Base-by-base conservation (phyloP, 2,329 filamentous ascomycete species). In the Penicillium brevicompactum region DNA sequence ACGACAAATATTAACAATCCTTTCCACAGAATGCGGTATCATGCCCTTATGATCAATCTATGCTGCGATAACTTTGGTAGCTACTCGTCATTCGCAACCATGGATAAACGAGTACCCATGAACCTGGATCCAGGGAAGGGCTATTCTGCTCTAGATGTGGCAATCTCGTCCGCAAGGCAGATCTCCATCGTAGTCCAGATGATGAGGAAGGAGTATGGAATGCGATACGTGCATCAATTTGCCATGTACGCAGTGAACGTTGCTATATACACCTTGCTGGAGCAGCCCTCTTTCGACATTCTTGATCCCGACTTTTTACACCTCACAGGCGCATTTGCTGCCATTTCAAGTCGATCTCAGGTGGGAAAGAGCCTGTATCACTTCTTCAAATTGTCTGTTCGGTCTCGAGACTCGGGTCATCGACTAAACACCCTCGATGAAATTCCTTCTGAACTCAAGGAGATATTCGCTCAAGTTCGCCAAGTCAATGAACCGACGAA, bases 171-270 rank as follows among this genome's bases (percentile, higher is more conserved):
- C 4, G 66, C 65, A 0, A 60, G 67, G 2, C 50, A 55, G 3
- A 69, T 70, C 11, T 56, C 65, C 0, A 11, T 40, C n/a, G 58
- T 70, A 1, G 51, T 59, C 1, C 65, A 62, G 8, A 48, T 62
- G 1, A 59, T 68, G 21, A 60, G 63, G 13, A 34, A 55, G 8
- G 61, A 68, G 37, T 70, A 60, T 22, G 67, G 68, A 1, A 65
- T 70, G 51, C 60, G 56, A 41, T 61, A 66, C 24, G 60, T 64
- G 16, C 67, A 69, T 49, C 56, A 60, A 22, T 69, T 68, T 47
- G 60, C 64, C 27, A 60, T 68, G 50, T 69, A 68, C 34, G 61
- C 66, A 1, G 57, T 68, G 16, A 67, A 65, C 16, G 56, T 69
- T 2, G 66, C 67, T 1, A 57, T 69, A 2, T 69, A 67, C 18